Base-by-base conservation (phyloP, 2,329 filamentous ascomycete species). In the Apiospora pterosperma region DNA sequence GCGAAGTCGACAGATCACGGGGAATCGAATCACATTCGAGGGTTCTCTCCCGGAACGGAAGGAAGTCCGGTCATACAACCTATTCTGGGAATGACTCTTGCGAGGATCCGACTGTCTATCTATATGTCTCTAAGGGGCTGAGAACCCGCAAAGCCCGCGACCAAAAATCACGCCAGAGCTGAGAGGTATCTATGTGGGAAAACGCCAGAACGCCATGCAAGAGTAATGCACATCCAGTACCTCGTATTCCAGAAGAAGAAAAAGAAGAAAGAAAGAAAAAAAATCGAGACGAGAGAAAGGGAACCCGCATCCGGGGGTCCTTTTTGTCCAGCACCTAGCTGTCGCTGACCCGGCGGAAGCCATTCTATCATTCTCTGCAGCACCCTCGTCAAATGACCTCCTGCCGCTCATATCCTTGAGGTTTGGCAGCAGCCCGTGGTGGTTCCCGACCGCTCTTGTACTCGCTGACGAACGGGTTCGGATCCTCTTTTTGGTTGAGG, bases 391-490 rank as follows among this genome's bases (percentile, higher is more conserved):
- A 86, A n/a, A 96, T 87, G 41, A 96, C 88, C 62, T 99, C 95
- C 2, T 88, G 79, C 34, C 95, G 84, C 75, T 97, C 93, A 85
- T 92, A 99, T 0, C 96, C 96, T 0, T 83, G 83, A 0, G 90
- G 84, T 75, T 88, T 86, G 34, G 84, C 71, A 59, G 88, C 84
- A 0, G 87, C 86, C 4, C 90, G 92, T 69, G 95, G 92, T 28
- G 88, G 86, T 67, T 82, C 82, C 5, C 80, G 80, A 16, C 82
- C 81, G 67, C 93, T 87, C 77, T 91, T 92, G 81, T 95, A 97
- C 71, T 89, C 85, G 76, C 89, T 92, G 58, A 92, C 90, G 74
- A 96, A 99, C 2, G 96, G 96, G 74, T 99, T 99, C 2, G 95
- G 94, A 74, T 99, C 96, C 38, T 89, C 84, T 62, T 87, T 88